A percentile compares a stretch with the other conserved stretches of the same genome.
These are phyloP conservation scores for Plicaturopsis crispa DNA, from an alignment of 768 basidiomycete genomes.

Conservation along the genomic window DNA sequence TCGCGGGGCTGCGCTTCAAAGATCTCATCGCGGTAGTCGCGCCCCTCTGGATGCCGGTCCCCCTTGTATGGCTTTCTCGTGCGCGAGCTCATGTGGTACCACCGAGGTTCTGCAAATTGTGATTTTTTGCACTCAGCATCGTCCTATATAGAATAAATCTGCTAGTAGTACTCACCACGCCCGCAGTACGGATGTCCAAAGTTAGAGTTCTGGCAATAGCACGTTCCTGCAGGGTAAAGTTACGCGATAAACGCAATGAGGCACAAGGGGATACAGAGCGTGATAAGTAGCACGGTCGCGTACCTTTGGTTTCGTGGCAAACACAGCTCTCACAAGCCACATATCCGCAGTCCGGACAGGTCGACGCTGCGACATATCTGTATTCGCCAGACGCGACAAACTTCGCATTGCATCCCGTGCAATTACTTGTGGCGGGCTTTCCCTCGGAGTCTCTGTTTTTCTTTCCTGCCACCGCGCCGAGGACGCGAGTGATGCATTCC, in stretches of 20 bases:
- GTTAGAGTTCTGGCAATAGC: conserved; percentile 27
- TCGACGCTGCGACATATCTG: too few relatives aligned
- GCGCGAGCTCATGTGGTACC: conserved; percentile 21
- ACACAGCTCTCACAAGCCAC: conserved; percentile 25
- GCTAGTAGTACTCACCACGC: conserved; percentile 9
- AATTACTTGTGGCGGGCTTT: conserved; percentile 17
- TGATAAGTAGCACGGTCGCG: not conserved
- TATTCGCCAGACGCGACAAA: conserved; percentile 14
- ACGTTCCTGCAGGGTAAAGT: conserved; percentile 22
- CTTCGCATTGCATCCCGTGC: conserved; percentile 25
- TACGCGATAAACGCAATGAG: too few relatives aligned
- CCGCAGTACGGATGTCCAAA: conserved; percentile 25
- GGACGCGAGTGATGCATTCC: conserved; percentile 24
- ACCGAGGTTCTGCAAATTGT: conserved; percentile 16
- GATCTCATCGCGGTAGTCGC: conserved; percentile 11
- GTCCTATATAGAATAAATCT: not conserved
- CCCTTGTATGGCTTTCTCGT: conserved; percentile 19
- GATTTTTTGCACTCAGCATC: too few relatives aligned
- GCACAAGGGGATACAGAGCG: too few relatives aligned
- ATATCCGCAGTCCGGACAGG: conserved; percentile 27
- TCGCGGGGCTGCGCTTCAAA: conserved; percentile 19
- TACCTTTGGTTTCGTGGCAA: conserved; percentile 19
- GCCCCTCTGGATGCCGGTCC: conserved; percentile 24
- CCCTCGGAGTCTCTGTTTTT: conserved; percentile 18
- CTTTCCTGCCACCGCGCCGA: conserved; percentile 22